phyloP scores from a whole-genome alignment of 345 rosid genomes.

The Turnera subulata region DNA sequence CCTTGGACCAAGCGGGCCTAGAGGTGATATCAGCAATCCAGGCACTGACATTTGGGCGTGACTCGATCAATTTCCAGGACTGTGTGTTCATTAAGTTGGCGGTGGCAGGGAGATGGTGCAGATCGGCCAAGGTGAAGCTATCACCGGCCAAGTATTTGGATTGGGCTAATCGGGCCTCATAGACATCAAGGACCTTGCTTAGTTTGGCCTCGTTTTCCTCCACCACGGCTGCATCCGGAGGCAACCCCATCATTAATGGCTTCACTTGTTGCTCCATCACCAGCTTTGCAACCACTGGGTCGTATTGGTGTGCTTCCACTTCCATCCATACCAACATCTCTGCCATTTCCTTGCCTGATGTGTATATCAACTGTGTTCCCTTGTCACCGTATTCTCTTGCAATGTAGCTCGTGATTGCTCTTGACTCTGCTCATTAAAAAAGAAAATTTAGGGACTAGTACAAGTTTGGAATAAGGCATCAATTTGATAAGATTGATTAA shows the following conservation, averaged over 20 bases:
- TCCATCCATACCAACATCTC: slow-evolving; percentile 48
- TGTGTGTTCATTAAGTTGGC: slow-evolving; percentile 37
- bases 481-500: no score
- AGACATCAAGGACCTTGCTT: slow-evolving; percentile 43
- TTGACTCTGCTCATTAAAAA: slow-evolving; percentile 51
- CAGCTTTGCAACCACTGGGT: slow-evolving; percentile 45
- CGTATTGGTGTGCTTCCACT: slow-evolving; percentile 66
- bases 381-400: slow-evolving; percentile 41
- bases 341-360: slow-evolving; percentile 27
- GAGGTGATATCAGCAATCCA: slow-evolving; percentile 15
- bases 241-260: slow-evolving; percentile 42
- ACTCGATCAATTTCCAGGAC: slow-evolving; percentile 30
- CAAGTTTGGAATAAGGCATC: no score
- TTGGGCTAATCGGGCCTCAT: slow-evolving; percentile 51
- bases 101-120: slow-evolving; percentile 63
- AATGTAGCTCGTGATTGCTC: slow-evolving; percentile 63
- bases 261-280: slow-evolving; percentile 40
- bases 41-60: slow-evolving; percentile 26
- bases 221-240: slow-evolving; percentile 46
- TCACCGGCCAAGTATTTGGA: slow-evolving; percentile 67
- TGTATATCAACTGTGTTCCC: slow-evolving; percentile 49
- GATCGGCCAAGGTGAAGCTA: slow-evolving; percentile 60
- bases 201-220: slow-evolving; percentile 50
- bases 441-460: no score
- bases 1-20: slow-evolving; percentile 48